Evolutionary conservation across 805 yeast species (phyloP).

Genomic region (Candida corydali): DNA sequence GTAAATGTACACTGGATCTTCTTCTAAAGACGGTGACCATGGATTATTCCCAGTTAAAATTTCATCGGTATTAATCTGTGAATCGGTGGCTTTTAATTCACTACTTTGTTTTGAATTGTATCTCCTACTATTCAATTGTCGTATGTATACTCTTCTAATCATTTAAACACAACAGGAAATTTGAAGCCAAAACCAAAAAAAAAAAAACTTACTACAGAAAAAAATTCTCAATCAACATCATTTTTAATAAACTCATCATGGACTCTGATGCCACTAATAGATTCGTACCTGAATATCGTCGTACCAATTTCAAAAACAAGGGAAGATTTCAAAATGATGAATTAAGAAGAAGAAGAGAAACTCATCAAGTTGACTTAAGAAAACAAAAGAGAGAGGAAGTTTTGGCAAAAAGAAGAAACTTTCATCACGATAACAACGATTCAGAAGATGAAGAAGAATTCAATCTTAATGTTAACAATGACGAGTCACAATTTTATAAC

Average conservation of each 20-base stretch:
- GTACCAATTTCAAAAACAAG: slow-evolving; percentile 92
- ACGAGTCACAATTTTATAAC: slow-evolving; percentile 37
- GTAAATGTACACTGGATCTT: slow-evolving; percentile 41
- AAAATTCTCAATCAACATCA: slow-evolving; percentile 5
- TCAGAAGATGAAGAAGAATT: slow-evolving; percentile 40
- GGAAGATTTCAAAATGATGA: slow-evolving; percentile 93
- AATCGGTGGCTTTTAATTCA: slow-evolving; percentile 15
- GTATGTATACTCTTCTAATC: not conserved
- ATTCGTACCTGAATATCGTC: slow-evolving; percentile 95
- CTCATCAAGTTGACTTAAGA: slow-evolving; percentile 92
- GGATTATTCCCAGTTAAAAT: slow-evolving; percentile 39
- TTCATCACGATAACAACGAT: slow-evolving; percentile 40
- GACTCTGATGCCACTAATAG: slow-evolving; percentile 72
- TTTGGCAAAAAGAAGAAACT: slow-evolving; percentile 88
- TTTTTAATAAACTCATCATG: slow-evolving; percentile 37
- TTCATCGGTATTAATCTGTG: slow-evolving; percentile 39
- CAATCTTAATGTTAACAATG: slow-evolving; percentile 35
- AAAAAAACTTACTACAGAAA: no score
- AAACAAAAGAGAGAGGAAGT: slow-evolving; percentile 96
- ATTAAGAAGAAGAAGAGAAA: slow-evolving; percentile 95
- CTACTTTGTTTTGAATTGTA: not conserved
- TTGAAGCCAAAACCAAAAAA: no score
- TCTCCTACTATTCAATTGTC: not conserved
- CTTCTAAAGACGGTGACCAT: slow-evolving; percentile 42
- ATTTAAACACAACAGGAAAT: not conserved